phyloP scores from a whole-genome alignment of 2,329 filamentous ascomycete genomes.

The Colletotrichum orchidophilum region DNA sequence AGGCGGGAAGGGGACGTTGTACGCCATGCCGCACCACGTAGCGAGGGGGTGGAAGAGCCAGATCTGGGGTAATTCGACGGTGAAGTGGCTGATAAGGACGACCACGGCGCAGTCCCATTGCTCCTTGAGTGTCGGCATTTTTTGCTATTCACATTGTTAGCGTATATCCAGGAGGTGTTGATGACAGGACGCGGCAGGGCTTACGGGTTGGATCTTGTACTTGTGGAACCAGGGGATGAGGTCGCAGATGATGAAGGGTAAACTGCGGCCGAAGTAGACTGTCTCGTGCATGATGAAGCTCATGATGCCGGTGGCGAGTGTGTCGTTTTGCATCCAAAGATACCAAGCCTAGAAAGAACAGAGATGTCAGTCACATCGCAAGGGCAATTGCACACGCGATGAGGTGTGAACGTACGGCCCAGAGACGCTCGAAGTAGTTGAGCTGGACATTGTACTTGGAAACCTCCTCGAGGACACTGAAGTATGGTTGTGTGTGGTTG shows the following conservation, averaged over 20 bases:
- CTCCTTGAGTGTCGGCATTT: constrained; percentile 91
- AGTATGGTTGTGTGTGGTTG: constrained; percentile 61
- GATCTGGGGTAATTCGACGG: constrained; percentile 97
- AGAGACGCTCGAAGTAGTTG: constrained; percentile 86
- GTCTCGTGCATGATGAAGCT: constrained; percentile 95
- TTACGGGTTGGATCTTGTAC: constrained; percentile 92
- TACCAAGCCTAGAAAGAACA: constrained; percentile 78
- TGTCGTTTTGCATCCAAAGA: constrained; percentile 97
- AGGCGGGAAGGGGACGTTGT: constrained; percentile 88
- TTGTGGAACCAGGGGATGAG: constrained; percentile 85
- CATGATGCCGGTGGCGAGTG: constrained; percentile 95
- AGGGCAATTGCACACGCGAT: neutral
- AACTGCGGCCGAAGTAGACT: constrained; percentile 90
- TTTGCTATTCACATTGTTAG: constrained; percentile 57
- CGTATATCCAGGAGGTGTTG: neutral
- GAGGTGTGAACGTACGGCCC: constrained; percentile 70
- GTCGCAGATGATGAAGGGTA: constrained; percentile 96
- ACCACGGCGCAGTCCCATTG: constrained; percentile 95
- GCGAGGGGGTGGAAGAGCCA: constrained; percentile 99
- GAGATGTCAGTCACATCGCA: constrained; percentile 24
- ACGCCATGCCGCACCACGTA: constrained; percentile 89
- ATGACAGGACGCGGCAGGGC: constrained; percentile 41
- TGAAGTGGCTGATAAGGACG: constrained; percentile 95
- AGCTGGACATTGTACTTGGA: constrained; percentile 84
- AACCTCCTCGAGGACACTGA: constrained; percentile 69